Conservation (phyloP, 2,329 filamentous ascomycete species). For the Xylariomycetidae sp. region DNA sequence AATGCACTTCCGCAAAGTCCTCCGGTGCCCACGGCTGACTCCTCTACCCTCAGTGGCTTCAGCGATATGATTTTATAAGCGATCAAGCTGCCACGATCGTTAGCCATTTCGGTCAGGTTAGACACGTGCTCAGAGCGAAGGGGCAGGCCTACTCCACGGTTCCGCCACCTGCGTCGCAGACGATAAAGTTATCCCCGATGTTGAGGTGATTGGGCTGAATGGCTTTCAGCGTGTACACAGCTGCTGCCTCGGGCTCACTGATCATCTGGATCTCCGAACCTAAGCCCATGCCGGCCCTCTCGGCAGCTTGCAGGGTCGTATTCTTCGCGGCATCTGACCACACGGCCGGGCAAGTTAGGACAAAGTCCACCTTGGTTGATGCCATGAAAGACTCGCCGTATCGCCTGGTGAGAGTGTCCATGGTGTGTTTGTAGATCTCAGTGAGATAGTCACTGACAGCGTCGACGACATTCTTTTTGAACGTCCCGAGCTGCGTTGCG, state of each 20-base stretch:
- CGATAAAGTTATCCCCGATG: constrained; percentile 62
- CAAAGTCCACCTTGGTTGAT: constrained; percentile 70
- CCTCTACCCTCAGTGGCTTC: constrained; percentile 67
- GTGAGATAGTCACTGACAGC: constrained; percentile 76
- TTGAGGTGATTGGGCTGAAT: constrained; percentile 72
- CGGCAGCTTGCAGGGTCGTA: constrained; percentile 71
- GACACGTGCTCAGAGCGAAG: too few relatives aligned
- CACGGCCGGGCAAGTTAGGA: constrained; percentile 76
- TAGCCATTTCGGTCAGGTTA: constrained; percentile 3
- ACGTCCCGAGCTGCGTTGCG: constrained; percentile 68
- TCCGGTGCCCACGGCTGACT: constrained; percentile 75
- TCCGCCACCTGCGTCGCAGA: constrained; percentile 59
- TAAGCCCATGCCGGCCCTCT: constrained; percentile 72
- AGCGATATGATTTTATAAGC: constrained; percentile 76
- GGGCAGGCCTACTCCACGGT: constrained; percentile 65
- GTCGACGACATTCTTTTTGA: constrained; percentile 72
- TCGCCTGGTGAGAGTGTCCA: constrained; percentile 68
- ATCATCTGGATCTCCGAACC: constrained; percentile 71
- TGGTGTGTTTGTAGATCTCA: constrained; percentile 71
- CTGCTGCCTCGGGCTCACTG: constrained; percentile 74
- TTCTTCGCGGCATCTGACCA: constrained; percentile 87
- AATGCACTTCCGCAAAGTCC: constrained; percentile 75
- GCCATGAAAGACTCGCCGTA: constrained; percentile 78
- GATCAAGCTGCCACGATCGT: constrained; percentile 50
- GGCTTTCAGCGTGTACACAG: constrained; percentile 74